A percentile compares a stretch with the other conserved stretches of the same genome.
These are phyloP conservation scores for Zygoascus ofunaensis DNA, from an alignment of 805 yeast species.

Conservation along the genomic window DNA sequence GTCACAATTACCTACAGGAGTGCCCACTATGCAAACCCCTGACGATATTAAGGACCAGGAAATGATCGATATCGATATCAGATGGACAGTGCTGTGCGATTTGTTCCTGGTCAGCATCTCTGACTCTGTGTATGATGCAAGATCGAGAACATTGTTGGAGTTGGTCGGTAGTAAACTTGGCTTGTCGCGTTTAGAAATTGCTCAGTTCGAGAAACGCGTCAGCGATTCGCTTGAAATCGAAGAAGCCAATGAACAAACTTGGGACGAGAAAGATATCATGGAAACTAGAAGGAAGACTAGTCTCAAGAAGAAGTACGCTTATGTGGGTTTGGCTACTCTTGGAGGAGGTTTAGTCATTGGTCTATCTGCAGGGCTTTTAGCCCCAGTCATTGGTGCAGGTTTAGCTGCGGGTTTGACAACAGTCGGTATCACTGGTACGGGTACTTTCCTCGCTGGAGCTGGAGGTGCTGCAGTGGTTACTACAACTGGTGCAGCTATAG, in stretches of 20 bases:
- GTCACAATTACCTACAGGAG: not conserved
- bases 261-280: slow-evolving; percentile 64
- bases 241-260: slow-evolving; percentile 65
- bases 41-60: slow-evolving; percentile 19
- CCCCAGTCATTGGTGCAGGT: slow-evolving; percentile 98
- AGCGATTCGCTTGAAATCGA: slow-evolving; percentile 87
- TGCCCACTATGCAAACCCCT: slow-evolving; percentile 14
- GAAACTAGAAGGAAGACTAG: slow-evolving; percentile 61
- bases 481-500: slow-evolving; percentile 81
- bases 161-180: slow-evolving; percentile 56
- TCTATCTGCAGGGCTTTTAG: slow-evolving; percentile 85
- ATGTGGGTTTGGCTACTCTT: slow-evolving; percentile 88
- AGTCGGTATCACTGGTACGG: slow-evolving; percentile 87
- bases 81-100: slow-evolving; percentile 94
- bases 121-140: slow-evolving; percentile 79
- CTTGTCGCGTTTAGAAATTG: slow-evolving; percentile 56
- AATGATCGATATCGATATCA: slow-evolving; percentile 55
- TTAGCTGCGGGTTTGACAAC: slow-evolving; percentile 95
- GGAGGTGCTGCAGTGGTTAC: slow-evolving; percentile 96
- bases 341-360: slow-evolving; percentile 96
- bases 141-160: slow-evolving; percentile 74
- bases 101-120: slow-evolving; percentile 69
- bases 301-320: slow-evolving; percentile 60
- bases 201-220: slow-evolving; percentile 82
- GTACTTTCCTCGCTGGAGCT: slow-evolving; percentile 88